phyloP scores from a whole-genome alignment of 2,329 filamentous ascomycete genomes.

The Trichophyton rubrum region DNA sequence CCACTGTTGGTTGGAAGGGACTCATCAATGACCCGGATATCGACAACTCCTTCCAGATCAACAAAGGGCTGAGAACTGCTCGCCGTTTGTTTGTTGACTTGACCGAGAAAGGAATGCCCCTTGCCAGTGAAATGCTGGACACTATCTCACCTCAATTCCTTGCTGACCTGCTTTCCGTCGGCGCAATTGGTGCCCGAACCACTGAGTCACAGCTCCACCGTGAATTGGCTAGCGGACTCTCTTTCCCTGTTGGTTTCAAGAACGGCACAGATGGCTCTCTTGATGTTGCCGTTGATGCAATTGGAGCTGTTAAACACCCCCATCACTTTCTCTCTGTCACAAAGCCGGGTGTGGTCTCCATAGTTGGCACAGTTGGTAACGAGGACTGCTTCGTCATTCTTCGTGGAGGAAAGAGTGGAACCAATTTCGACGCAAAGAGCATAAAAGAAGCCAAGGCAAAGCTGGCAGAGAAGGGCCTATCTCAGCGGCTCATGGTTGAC shows the following conservation, averaged over 20 bases:
- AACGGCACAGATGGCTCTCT: slow-evolving; percentile 94
- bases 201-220: slow-evolving; percentile 95
- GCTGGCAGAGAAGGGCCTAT: slow-evolving; percentile 68
- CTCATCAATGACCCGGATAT: slow-evolving; percentile 99
- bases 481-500: slow-evolving; percentile 90
- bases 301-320: slow-evolving; percentile 52
- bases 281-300: slow-evolving; percentile 86
- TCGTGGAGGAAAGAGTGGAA: slow-evolving; percentile 77
- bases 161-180: slow-evolving; percentile 86
- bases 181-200: slow-evolving; percentile 88
- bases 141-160: slow-evolving; percentile 98
- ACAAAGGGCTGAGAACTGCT: slow-evolving; percentile 90
- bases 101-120: slow-evolving; percentile 76
- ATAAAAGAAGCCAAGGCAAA: slow-evolving; percentile 68
- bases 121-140: slow-evolving; percentile 96
- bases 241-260: slow-evolving; percentile 98
- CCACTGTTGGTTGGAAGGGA: slow-evolving; percentile 97
- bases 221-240: slow-evolving; percentile 86
- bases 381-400: slow-evolving; percentile 97
- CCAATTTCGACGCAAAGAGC: slow-evolving; percentile 82
- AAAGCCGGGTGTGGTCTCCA: slow-evolving; percentile 90
- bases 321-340: slow-evolving; percentile 99
- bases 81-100: slow-evolving; percentile 87
- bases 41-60: slow-evolving; percentile 94
- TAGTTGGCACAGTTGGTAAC: slow-evolving; percentile 85